Evolutionary conservation across 129 eudicot genomes (phyloP), one percentile per base, ranked within the genome.

Genomic region (Tanacetum coccineum): DNA sequence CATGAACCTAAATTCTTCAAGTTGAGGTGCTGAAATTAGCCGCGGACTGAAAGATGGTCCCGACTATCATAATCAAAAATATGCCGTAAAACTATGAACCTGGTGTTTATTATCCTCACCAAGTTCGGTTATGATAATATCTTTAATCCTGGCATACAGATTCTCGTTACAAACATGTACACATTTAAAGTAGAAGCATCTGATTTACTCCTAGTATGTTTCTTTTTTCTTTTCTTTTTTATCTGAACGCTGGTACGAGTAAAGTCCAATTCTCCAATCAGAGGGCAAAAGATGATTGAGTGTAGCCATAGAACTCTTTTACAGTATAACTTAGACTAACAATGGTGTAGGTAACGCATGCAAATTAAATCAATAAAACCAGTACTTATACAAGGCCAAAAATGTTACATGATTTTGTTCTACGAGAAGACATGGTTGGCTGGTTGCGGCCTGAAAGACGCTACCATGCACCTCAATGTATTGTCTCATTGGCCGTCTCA

Each of bases 231-330:
- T 52, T 13, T 19, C 2, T 18, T 8, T 15, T 18, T 4, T 53
- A 6, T 18, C 10, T 53, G 18, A 7, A 53, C 20, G 59, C 13
- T 53, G 9, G 59, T 60, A 15, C 36, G 22, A 60, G 64, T 22
- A 28, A 59, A 19, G 45, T 59, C 47, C 47, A 59, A 59, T 8
- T 19, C 19, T 59, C 47, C 48, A 60, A 60, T 8, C 25, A 32
- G 25, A 40, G n/a, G 19, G 63, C 40, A 58, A 28, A 5, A 13
- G 9, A 58, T 22, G 32, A 9, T 60, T 59, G 25, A 32, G 22
- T 60, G 47, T 32, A 60, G 65, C 65, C 48, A 60, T 32, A 9
- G 48, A 60, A 32, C 65, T 7, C 32, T 60, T 32, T n/a, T n/a
- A n/a, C n/a, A n/a, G n/a, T n/a, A 60, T 20, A 60, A 36, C 25